These are phyloP conservation scores for Pichia pseudocactophila DNA, from an alignment of 805 yeast species.

Conservation along the genomic window DNA sequence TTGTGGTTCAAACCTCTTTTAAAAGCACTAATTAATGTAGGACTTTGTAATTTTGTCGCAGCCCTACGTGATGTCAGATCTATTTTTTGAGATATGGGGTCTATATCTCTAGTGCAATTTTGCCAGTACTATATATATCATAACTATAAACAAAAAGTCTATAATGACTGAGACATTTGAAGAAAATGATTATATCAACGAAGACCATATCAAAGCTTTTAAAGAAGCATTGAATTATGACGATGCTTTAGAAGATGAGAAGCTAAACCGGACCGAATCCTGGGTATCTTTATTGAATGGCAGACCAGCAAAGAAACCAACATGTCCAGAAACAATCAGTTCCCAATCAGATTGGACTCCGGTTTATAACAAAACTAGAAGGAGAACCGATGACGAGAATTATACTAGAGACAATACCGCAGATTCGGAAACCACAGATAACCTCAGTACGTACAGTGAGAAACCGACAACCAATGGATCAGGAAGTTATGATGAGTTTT, in stretches of 20 bases:
- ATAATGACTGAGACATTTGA: background rate
- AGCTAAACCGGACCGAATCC: background rate
- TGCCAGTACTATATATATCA: too few species aligned
- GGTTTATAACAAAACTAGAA: conserved; percentile 25
- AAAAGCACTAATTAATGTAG: too few species aligned
- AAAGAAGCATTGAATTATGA: conserved; percentile 30
- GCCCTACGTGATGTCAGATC: background rate
- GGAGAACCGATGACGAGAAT: conserved; percentile 4
- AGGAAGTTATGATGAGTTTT: conserved; percentile 12
- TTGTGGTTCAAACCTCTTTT: too few species aligned
- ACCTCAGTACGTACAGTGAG: background rate
- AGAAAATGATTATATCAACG: conserved; percentile 20
- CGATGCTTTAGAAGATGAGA: conserved; percentile 14
- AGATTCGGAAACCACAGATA: background rate
- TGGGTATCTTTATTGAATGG: background rate
- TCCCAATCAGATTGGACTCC: conserved; percentile 43
- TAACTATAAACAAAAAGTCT: too few species aligned
- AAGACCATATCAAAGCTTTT: conserved; percentile 29
- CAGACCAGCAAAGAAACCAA: background rate
- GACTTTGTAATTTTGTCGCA: too few species aligned
- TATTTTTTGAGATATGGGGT: too few species aligned
- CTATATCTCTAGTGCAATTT: too few species aligned
- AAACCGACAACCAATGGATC: background rate
- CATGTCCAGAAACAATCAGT: conserved; percentile 20
- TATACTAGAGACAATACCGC: conserved; percentile 5